Evolutionary conservation across 2,329 filamentous ascomycete genomes (phyloP).

Genomic region (Trichoderma atroviride): DNA sequence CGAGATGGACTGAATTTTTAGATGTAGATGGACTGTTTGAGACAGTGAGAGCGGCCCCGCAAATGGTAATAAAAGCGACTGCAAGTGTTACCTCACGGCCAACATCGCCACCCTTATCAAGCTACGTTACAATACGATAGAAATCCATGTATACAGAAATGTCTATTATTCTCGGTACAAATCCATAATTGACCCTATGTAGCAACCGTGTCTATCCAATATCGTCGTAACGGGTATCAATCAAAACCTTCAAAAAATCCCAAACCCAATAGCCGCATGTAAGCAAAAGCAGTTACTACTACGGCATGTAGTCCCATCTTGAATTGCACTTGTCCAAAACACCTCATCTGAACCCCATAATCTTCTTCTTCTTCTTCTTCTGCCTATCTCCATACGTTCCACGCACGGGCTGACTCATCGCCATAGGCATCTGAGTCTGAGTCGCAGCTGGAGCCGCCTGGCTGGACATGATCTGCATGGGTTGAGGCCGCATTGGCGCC

Average conservation of each 20-base stretch:
- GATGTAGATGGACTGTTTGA: slow-evolving; percentile 13
- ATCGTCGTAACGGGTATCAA: slow-evolving; percentile 7
- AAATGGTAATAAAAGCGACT: slow-evolving; percentile 12
- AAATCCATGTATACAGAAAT: background rate
- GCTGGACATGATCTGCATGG: slow-evolving; percentile 42
- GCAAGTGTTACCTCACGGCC: background rate
- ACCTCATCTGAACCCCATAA: slow-evolving; percentile 45
- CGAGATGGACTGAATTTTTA: background rate
- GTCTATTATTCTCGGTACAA: background rate
- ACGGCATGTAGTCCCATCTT: background rate
- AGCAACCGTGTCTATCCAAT: background rate
- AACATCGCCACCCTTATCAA: background rate
- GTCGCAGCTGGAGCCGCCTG: slow-evolving; percentile 41
- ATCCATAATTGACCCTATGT: background rate
- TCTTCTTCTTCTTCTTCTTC: slow-evolving; percentile 49
- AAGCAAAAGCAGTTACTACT: background rate
- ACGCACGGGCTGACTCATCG: slow-evolving; percentile 52
- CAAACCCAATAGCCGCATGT: background rate
- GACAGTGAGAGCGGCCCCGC: slow-evolving; percentile 16
- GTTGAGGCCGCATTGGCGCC: slow-evolving; percentile 28
- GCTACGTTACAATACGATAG: background rate
- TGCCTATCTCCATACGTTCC: slow-evolving; percentile 51
- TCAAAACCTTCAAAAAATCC: background rate
- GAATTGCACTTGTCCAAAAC: background rate
- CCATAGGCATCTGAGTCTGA: slow-evolving; percentile 39